Evolutionary conservation across 768 basidiomycete species (phyloP).

Genomic region (Mrakia hoshinonis): DNA sequence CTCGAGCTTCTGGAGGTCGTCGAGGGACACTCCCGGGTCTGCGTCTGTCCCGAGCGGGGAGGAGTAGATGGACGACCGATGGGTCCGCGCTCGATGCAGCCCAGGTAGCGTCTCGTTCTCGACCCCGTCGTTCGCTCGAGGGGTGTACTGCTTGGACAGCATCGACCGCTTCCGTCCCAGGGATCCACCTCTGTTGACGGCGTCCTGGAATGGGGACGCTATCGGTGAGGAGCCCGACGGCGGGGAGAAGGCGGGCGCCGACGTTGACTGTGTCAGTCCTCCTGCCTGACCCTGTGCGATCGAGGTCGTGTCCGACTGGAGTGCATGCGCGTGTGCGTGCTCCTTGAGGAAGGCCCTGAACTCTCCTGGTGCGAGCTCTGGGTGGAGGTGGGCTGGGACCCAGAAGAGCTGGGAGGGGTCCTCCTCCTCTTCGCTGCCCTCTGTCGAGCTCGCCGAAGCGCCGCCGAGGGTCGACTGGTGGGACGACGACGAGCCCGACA

Average conservation of each 20-base stretch:
- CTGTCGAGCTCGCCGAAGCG: not conserved
- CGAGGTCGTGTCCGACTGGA: slow-evolving; percentile 12
- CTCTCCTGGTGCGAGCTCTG: slow-evolving; percentile 93
- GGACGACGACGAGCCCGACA: too few species aligned
- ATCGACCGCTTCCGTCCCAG: slow-evolving; percentile 84
- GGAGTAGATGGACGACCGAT: slow-evolving; percentile 57
- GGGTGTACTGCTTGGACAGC: slow-evolving; percentile 88
- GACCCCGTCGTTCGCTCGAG: slow-evolving; percentile 63
- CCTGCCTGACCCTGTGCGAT: not conserved
- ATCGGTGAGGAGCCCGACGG: not conserved
- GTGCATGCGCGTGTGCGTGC: slow-evolving; percentile 54
- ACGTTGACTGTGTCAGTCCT: not conserved
- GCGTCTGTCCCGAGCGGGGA: slow-evolving; percentile 48
- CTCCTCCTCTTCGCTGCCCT: slow-evolving; percentile 42
- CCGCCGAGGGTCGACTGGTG: not conserved
- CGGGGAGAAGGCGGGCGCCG: slow-evolving; percentile 11
- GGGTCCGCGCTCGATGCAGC: slow-evolving; percentile 35
- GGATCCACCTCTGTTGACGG: slow-evolving; percentile 41
- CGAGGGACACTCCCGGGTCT: slow-evolving; percentile 76
- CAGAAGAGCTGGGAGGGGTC: slow-evolving; percentile 85
- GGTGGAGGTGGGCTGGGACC: slow-evolving; percentile 93
- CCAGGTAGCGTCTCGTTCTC: slow-evolving; percentile 51
- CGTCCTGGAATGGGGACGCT: slow-evolving; percentile 41
- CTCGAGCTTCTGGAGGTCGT: slow-evolving; percentile 88
- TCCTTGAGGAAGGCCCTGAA: slow-evolving; percentile 92